Base-by-base conservation (phyloP, 352 stramenopile genomes). In the Aphanomyces cochlioides region DNA sequence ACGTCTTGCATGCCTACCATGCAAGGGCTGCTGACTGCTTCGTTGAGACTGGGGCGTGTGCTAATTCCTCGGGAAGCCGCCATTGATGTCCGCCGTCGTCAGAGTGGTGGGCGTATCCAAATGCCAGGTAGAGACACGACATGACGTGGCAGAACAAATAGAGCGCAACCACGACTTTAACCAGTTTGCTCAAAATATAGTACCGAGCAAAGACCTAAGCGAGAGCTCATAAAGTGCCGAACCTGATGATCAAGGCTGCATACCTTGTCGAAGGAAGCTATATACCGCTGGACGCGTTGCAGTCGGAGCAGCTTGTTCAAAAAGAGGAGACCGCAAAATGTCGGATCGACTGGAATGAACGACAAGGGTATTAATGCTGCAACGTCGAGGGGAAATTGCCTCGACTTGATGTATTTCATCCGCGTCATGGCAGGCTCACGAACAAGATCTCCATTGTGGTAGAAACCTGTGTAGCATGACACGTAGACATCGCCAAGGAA, bases 391-490 rank as follows among this genome's bases (percentile, higher is more conserved):
- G 78, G 61, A 36, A 89, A 90, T 12, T 69, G 79, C 56, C 58
- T 39, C 7, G 83, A 90, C 28, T 72, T 75, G 1, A 89, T 67
- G 73, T 90, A 90, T 63, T 88, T 88, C 37, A 72, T 59, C 21
- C 81, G 71, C 10, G 80, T 84, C 38, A 84, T 87, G 17, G 75
- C 36, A 15, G 75, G 77, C 66, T 87, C 81, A 7, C 80, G 79
- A 37, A 90, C 72, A 28, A 90, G 74, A 41, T 89, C 85, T 40
- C 83, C 83, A 47, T 87, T 77, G 50, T 88, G 78, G 57, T 87
- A 90, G 77, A 86, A 89, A 6, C 83, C 81, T 21, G 82, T 90
- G 73, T 88, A 79, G 47, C 88, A 75, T 53, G 86, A 81, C 19
- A 90, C 79, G 72, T 90, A 90, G 21, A 89, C 77, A 69, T 90